These are phyloP conservation scores for Ogataea paraovalis DNA, from an alignment of 805 yeast genomes.

Conservation along the genomic window DNA sequence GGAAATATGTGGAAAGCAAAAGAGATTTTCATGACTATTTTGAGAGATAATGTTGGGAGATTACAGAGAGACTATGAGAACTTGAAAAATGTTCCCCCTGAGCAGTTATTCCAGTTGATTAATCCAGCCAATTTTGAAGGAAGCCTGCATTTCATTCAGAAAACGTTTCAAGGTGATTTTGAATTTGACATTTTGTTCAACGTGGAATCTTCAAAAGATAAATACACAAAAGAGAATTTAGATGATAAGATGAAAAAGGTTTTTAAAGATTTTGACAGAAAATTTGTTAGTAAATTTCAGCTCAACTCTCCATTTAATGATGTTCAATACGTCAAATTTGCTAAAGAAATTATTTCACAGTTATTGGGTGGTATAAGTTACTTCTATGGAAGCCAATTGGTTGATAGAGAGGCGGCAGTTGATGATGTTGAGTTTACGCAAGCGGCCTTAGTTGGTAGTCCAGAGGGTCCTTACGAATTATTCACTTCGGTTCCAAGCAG, in stretches of 20 bases:
- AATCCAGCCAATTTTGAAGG: slow-evolving; percentile 63
- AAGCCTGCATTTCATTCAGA: slow-evolving; percentile 75
- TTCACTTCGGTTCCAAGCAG: slow-evolving; percentile 88
- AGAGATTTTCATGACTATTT: slow-evolving; percentile 65
- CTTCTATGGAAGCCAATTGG: slow-evolving; percentile 77
- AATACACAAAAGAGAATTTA: slow-evolving; percentile 36
- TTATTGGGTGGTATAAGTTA: slow-evolving; percentile 88
- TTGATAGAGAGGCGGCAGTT: slow-evolving; percentile 65
- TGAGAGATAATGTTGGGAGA: slow-evolving; percentile 63
- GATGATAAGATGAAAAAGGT: slow-evolving; percentile 31
- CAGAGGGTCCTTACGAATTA: slow-evolving; percentile 74
- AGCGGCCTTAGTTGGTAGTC: slow-evolving; percentile 42
- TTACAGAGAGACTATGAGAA: slow-evolving; percentile 31
- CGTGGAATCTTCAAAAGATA: slow-evolving; percentile 38
- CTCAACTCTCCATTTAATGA: slow-evolving; percentile 51
- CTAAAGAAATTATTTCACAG: slow-evolving; percentile 75
- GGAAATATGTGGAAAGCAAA: slow-evolving; percentile 73
- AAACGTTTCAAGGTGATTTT: slow-evolving; percentile 66
- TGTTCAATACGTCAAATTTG: slow-evolving; percentile 49
- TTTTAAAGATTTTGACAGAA: slow-evolving; percentile 41
- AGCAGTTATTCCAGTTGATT: slow-evolving; percentile 50
- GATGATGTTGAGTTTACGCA: slow-evolving; percentile 69
- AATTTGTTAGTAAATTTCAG: slow-evolving; percentile 49
- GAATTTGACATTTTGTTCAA: slow-evolving; percentile 71
- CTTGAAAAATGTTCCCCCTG: slow-evolving; percentile 37